Evolutionary conservation across 2,329 filamentous ascomycete genomes (phyloP).

Genomic region (Alternaria triticina): DNA sequence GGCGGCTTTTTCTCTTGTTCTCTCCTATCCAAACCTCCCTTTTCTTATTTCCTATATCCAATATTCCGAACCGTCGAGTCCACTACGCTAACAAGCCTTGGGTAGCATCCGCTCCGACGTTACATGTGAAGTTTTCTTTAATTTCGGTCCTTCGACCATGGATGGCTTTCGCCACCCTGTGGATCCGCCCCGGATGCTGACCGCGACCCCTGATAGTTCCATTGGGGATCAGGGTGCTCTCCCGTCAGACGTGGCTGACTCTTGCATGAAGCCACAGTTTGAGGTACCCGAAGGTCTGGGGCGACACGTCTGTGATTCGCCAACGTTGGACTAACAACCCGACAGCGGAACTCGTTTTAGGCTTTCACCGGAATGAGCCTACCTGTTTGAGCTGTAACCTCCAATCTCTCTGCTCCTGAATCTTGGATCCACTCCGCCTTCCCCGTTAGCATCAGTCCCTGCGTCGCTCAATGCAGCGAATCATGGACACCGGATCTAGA

Average conservation of each 20-base stretch:
- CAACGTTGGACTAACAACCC: constrained; percentile 12
- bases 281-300: constrained; percentile 8
- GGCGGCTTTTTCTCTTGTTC: neutral
- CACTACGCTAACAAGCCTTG: constrained; percentile 13
- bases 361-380: constrained; percentile 14
- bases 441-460: constrained; percentile 3
- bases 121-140: constrained; percentile 16
- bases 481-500: constrained; percentile 15
- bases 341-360: constrained; percentile 12
- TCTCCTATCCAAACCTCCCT: neutral
- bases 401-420: constrained; percentile 5
- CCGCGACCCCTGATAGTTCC: neutral
- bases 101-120: constrained; percentile 20
- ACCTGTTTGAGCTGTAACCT: neutral
- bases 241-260: constrained; percentile 23
- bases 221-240: constrained; percentile 8
- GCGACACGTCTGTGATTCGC: constrained; percentile 19
- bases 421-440: constrained; percentile 2
- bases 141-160: constrained; percentile 15
- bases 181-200: constrained; percentile 7
- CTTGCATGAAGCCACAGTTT: constrained; percentile 28
- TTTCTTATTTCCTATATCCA: constrained; percentile 15
- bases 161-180: constrained; percentile 1
- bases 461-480: neutral
- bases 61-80: constrained; percentile 16